phyloP scores from a whole-genome alignment of 2,329 filamentous ascomycete species.

The Hymenoscyphus linearis region DNA sequence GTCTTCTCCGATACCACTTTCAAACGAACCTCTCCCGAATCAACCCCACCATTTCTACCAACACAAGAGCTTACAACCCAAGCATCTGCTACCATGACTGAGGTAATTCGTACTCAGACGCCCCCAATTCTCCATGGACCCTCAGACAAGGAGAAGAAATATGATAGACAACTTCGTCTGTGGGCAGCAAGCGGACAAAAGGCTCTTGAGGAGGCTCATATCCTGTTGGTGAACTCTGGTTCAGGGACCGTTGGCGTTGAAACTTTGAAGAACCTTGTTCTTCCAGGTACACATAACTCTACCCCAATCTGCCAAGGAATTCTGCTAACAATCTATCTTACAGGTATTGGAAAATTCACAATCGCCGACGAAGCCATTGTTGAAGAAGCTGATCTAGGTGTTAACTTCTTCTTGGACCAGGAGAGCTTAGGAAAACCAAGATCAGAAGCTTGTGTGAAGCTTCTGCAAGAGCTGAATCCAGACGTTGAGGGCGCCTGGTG shows the following conservation, averaged over 20 bases:
- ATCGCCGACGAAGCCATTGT: conserved; percentile 79
- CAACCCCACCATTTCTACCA: not conserved
- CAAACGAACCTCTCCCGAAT: not conserved
- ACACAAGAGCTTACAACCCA: not conserved
- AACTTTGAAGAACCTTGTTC: conserved; percentile 91
- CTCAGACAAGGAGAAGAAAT: conserved; percentile 66
- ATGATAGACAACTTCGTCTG: conserved; percentile 89
- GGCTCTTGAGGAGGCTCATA: conserved; percentile 82
- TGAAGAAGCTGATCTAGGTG: conserved; percentile 76
- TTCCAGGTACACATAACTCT: conserved; percentile 58
- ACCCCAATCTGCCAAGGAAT: conserved; percentile 4
- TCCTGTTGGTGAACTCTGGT: conserved; percentile 85
- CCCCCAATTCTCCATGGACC: conserved; percentile 46
- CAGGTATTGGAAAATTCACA: conserved; percentile 82
- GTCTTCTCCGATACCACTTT: not conserved
- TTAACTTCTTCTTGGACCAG: conserved; percentile 95
- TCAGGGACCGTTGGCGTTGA: conserved; percentile 85
- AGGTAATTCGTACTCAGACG: conserved; percentile 29
- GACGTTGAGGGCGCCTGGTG: conserved; percentile 77
- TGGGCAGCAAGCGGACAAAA: conserved; percentile 92
- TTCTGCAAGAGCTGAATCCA: conserved; percentile 84
- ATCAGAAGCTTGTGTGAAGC: conserved; percentile 69
- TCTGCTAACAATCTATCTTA: not conserved
- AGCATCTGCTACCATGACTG: conserved; percentile 22
- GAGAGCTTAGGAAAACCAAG: conserved; percentile 69